Evolutionary conservation across 2,329 filamentous ascomycete genomes (phyloP).

Genomic region (Leptographium galeiforme): DNA sequence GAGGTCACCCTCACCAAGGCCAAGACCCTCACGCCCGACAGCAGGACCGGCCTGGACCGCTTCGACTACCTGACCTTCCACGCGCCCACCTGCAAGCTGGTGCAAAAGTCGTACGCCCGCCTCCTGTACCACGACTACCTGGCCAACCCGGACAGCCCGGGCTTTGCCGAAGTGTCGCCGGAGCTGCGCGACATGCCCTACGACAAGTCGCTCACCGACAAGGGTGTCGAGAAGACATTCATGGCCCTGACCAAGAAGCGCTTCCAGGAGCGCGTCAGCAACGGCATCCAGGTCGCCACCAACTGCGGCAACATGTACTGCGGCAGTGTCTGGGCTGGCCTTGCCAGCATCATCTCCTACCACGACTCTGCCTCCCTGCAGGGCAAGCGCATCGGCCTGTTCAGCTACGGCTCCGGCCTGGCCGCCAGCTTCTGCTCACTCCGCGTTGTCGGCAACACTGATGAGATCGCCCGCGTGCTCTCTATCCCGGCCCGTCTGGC

Average conservation of each 20-base stretch:
- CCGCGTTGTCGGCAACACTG: constrained; percentile 58
- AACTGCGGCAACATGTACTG: constrained; percentile 61
- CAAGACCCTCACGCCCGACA: constrained; percentile 40
- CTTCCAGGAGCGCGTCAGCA: constrained; percentile 64
- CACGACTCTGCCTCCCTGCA: constrained; percentile 48
- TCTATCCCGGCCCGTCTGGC: constrained; percentile 57
- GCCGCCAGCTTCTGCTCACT: constrained; percentile 61
- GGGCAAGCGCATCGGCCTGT: constrained; percentile 61
- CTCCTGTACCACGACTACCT: constrained; percentile 81
- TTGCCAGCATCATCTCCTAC: constrained; percentile 55
- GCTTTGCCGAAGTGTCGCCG: constrained; percentile 61
- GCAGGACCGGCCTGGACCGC: constrained; percentile 57
- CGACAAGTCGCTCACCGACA: constrained; percentile 65
- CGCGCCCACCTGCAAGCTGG: constrained; percentile 75
- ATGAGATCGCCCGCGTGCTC: constrained; percentile 51
- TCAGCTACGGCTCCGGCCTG: constrained; percentile 69
- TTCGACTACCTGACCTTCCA: constrained; percentile 80
- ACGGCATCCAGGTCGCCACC: constrained; percentile 62
- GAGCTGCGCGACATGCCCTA: constrained; percentile 71
- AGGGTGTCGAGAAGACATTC: constrained; percentile 76
- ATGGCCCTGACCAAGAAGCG: constrained; percentile 74
- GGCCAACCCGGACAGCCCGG: constrained; percentile 48
- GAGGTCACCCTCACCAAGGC: constrained; percentile 40
- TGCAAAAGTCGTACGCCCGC: constrained; percentile 72
- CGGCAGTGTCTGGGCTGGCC: constrained; percentile 61